Evolutionary conservation across 306 rosid genomes (phyloP).

Genomic region (Glycine tomentella): DNA sequence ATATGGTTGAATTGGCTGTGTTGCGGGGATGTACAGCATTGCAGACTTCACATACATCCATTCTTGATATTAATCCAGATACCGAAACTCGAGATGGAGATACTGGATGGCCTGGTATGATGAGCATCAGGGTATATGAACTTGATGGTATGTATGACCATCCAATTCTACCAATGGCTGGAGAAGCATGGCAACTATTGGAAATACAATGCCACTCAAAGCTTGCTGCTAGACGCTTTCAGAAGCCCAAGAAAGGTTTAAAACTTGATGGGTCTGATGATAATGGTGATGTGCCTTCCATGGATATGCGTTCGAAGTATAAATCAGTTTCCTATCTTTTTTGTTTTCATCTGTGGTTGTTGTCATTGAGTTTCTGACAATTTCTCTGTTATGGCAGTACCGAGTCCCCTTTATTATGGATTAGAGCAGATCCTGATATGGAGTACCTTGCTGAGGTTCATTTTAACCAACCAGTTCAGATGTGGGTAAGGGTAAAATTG

Average conservation of each 20-base stretch:
- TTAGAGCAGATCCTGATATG: constrained; percentile 99
- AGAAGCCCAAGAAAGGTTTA: constrained; percentile 83
- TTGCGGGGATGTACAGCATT: constrained; percentile 85
- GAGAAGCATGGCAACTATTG: constrained; percentile 88
- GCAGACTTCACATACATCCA: constrained; percentile 62
- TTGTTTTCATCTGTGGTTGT: constrained; percentile 6
- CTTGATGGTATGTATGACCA: constrained; percentile 98
- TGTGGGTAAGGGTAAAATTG: constrained; percentile 88
- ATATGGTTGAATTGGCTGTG: constrained; percentile 97
- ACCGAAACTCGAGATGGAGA: constrained; percentile 83
- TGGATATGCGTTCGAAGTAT: constrained; percentile 86
- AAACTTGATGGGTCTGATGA: constrained; percentile 95
- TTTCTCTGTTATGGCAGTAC: constrained; percentile 58
- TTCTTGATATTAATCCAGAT: constrained; percentile 64
- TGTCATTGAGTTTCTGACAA: constrained; percentile 36
- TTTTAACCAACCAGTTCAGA: constrained; percentile 95
- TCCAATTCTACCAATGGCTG: constrained; percentile 97
- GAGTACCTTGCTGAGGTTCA: constrained; percentile 95
- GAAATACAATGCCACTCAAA: constrained; percentile 95
- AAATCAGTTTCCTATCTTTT: constrained; percentile 17
- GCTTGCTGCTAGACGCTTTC: constrained; percentile 93
- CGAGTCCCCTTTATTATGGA: constrained; percentile 93
- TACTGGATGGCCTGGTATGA: constrained; percentile 98
- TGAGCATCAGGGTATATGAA: constrained; percentile 96
- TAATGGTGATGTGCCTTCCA: constrained; percentile 80